Percentiles rank a stretch among this genome's conserved stretches.
phyloP scores from a whole-genome alignment of 2,329 filamentous ascomycete species.

The Clonostachys rosea region DNA sequence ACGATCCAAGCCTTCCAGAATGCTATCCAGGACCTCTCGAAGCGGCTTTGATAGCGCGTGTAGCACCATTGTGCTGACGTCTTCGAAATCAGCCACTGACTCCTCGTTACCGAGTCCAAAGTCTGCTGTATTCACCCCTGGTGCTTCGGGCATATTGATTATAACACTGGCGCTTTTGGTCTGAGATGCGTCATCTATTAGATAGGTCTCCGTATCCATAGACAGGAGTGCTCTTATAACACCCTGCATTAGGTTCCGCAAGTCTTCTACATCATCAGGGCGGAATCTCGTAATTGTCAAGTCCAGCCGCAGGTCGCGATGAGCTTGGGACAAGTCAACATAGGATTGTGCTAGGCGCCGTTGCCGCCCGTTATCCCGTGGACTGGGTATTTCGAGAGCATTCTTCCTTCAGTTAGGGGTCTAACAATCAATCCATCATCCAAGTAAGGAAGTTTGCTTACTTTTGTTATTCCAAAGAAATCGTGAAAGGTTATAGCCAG shows the following conservation, averaged over 20 bases:
- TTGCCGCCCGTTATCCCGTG: conserved; percentile 22
- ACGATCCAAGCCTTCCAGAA: conserved; percentile 34
- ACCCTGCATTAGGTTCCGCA: conserved; percentile 51
- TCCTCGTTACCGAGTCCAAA: conserved; percentile 3
- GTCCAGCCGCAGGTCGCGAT: conserved; percentile 51
- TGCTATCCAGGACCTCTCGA: conserved; percentile 36
- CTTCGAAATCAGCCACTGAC: conserved; percentile 4
- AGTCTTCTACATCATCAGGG: conserved; percentile 39
- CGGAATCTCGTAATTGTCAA: conserved; percentile 49
- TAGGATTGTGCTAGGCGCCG: conserved; percentile 44
- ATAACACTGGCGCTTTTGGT: conserved; percentile 8
- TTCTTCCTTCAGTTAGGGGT: conserved; percentile 9
- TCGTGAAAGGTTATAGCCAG: conserved; percentile 41
- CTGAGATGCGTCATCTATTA: conserved; percentile 30
- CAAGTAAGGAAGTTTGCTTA: too few relatives aligned
- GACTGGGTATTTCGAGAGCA: conserved; percentile 20
- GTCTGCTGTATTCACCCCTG: background rate
- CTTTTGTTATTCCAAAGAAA: conserved; percentile 22
- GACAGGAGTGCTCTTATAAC: conserved; percentile 49
- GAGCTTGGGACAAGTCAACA: conserved; percentile 49
- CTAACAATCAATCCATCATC: too few relatives aligned
- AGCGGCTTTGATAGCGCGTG: conserved; percentile 37
- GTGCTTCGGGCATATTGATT: background rate
- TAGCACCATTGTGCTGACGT: conserved; percentile 13
- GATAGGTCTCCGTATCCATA: conserved; percentile 39